Base-by-base conservation (phyloP, 2,329 filamentous ascomycete species). In the Claviceps pazoutovae region DNA sequence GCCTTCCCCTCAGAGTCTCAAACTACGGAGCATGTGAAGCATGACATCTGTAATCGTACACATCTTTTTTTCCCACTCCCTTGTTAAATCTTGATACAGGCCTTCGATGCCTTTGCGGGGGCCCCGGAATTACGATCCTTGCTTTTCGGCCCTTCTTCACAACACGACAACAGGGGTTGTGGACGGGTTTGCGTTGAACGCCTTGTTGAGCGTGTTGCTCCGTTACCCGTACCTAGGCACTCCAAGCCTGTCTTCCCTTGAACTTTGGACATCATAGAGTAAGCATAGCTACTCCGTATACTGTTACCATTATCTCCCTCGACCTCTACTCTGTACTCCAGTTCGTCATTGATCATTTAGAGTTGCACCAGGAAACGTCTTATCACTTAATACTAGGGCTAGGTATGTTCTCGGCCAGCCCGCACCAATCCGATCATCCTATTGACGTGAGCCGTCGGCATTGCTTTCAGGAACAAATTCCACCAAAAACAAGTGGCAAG, bases 141-240 rank as follows among this genome's bases (percentile, higher is more conserved):
- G 51, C 42, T 50, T 43, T 46, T 53, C 51, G 51, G 51, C 16
- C 48, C 51, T 53, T 50, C 48, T 50, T 37, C 16, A 8, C 26
- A 14, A 39, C 8, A 36, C 19, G 17, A 45, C 34, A 21, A 9
- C 30, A 11, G 30, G 30, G 30, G 9, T 34, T 30, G 26, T 30
- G 8, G 8, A 30, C 26, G 34, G 34, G 23, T 47, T 49, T 49
- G 46, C 21, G 30, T 52, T 49, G 46, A 45, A 21, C 16, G 39
- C 19, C 45, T 36, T n/a, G 46, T 51, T 26, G 36, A 26, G 46
- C 13, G 13, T 36, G 5, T 16, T 43, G 41, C 8, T 21, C 23
- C 21, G n/a, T n/a, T n/a, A n/a, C n/a, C n/a, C n/a, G 21, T 21
- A 21, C 21, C 21, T 30, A 9, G 21, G 21, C 4, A 21, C 8